Evolutionary conservation across 495 filamentous ascomycete genomes (phyloP), one percentile per base, ranked within the genome.

Genomic region (Sordaria brevicollis): DNA sequence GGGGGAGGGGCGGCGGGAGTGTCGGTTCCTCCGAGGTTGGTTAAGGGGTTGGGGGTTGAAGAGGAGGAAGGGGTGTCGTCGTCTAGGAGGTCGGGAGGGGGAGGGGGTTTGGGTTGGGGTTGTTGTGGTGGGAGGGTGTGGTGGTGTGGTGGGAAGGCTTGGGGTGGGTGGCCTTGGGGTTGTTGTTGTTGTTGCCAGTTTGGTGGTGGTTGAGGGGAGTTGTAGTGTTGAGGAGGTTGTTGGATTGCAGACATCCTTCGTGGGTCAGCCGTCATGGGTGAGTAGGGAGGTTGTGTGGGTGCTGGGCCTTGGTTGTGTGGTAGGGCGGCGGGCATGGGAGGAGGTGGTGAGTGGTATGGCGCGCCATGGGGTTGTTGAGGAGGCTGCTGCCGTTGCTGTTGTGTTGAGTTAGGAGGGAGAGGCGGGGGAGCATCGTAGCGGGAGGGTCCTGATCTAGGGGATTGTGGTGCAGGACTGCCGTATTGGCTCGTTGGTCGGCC

Each of bases 1-100:
- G 87, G 80, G 10, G 88, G 79, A 11, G 92, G 89, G 36, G 93
- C 85, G 65, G 90, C 79, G n/a, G 92, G 69, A 83, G 88, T 69
- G 82, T 93, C 19, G 38, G 41, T 49, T 21, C n/a, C 10, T 4
- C 19, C 43, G 35, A 36, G 35, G 35, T 36, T 36, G 1, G 35
- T 36, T 36, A 36, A 10, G 8, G 35, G 4, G 7, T 36, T 36
- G 11, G 94, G 95, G 5, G 80, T 77, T 62, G 87, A 81, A 7
- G 88, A 79, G 13, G 90, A 79, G 21, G 92, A 69, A 83, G 88
- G 70, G 81, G 93, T 72, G 85, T 91, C 76, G 86, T 90, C 79
- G 73, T 87, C 83, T 75, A 87, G 78, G 65, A 96, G 85, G 74
- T 96, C 89, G 0, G 85, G 85, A 1, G 88, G 86, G 0, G 90